phyloP scores from a whole-genome alignment of 2,329 filamentous ascomycete genomes.

The Paramyrothecium sp. region DNA sequence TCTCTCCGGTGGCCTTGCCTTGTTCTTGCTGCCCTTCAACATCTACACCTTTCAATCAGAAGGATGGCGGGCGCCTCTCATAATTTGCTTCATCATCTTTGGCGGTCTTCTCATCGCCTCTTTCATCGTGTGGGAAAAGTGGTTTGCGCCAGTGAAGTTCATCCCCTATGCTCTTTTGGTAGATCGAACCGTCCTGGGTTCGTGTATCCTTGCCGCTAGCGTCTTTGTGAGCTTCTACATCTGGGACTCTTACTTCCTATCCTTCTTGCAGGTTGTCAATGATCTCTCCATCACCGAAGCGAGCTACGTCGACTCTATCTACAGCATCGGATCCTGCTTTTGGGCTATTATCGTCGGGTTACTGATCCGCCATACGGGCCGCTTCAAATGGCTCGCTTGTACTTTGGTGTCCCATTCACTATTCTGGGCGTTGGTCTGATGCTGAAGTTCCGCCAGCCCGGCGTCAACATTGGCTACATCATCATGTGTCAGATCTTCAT shows the following conservation, averaged over 20 bases:
- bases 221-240: conserved; percentile 36
- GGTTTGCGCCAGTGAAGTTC: conserved; percentile 51
- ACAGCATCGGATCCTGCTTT: conserved; percentile 45
- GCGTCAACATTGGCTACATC: conserved; percentile 39
- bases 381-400: conserved; percentile 42
- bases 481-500: conserved; percentile 51
- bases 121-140: conserved; percentile 55
- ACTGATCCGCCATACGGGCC: conserved; percentile 39
- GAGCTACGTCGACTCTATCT: conserved; percentile 38
- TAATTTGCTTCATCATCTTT: conserved; percentile 43
- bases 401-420: conserved; percentile 44
- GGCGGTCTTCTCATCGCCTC: conserved; percentile 41
- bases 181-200: conserved; percentile 44
- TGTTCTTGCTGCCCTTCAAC: conserved; percentile 51
- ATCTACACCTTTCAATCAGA: conserved; percentile 27
- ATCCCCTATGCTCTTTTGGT: conserved; percentile 48
- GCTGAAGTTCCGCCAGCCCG: conserved; percentile 24
- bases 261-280: conserved; percentile 43
- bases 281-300: conserved; percentile 29
- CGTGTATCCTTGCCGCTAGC: conserved; percentile 32
- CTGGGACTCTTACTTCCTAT: conserved; percentile 46
- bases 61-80: conserved; percentile 35
- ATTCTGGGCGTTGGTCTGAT: conserved; percentile 43
- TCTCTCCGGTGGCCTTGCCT: conserved; percentile 50
- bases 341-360: conserved; percentile 43